A percentile compares a stretch with the other conserved stretches of the same genome.
These are phyloP conservation scores for Neonectria magnoliae DNA, from an alignment of 2,329 filamentous ascomycete genomes.

Conservation along the genomic window DNA sequence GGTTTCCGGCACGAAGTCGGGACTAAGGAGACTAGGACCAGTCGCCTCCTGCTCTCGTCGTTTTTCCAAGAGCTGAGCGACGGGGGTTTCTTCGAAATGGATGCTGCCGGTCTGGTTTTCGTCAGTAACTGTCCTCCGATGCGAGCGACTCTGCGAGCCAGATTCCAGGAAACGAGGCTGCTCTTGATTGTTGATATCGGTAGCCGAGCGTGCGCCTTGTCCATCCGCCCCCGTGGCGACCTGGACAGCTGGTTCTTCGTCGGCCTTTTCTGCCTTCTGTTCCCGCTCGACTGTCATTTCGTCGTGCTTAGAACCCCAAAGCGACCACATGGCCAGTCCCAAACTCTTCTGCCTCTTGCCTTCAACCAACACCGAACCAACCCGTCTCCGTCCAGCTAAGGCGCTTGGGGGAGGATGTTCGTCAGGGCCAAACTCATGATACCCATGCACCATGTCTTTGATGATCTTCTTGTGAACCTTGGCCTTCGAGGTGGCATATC, in stretches of 20 bases:
- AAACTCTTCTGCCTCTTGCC: conserved; percentile 73
- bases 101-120: conserved; percentile 57
- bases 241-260: conserved; percentile 46
- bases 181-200: conserved; percentile 54
- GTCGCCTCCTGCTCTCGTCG: conserved; percentile 52
- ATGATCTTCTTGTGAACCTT: conserved; percentile 78
- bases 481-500: conserved; percentile 74
- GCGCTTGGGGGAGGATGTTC: conserved; percentile 88
- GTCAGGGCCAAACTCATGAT: conserved; percentile 73
- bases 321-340: conserved; percentile 83
- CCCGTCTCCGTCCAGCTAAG: conserved; percentile 74
- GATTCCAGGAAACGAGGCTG: conserved; percentile 35
- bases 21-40: conserved; percentile 56
- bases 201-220: conserved; percentile 53
- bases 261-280: conserved; percentile 61
- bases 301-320: conserved; percentile 91
- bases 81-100: conserved; percentile 51
- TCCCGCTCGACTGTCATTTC: conserved; percentile 74
- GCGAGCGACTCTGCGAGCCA: conserved; percentile 53
- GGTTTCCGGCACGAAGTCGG: conserved; percentile 56
- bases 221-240: conserved; percentile 53
- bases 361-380: conserved; percentile 50
- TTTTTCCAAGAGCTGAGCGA: conserved; percentile 55
- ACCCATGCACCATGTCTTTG: conserved; percentile 77
- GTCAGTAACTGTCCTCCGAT: conserved; percentile 59